Conservation (phyloP, 2,329 filamentous ascomycete genomes). For the Stachybotrys echinatus region DNA sequence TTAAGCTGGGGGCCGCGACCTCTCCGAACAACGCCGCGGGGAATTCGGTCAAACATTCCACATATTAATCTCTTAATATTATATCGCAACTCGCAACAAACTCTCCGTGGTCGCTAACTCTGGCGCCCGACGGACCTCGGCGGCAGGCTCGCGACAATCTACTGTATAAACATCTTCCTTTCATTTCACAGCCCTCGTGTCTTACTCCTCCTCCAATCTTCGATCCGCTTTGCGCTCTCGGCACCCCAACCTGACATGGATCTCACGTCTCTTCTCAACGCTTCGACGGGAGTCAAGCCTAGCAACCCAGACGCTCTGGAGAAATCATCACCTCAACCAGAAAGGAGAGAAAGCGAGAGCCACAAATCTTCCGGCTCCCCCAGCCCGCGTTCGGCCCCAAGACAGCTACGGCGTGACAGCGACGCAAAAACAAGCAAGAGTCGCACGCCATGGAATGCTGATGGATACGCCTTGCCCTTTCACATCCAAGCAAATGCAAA, state of each 20-base stretch:
- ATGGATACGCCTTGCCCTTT: constrained; percentile 41
- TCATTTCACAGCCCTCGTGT: no score
- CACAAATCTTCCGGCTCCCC: constrained; percentile 4
- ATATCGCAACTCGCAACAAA: no score
- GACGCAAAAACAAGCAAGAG: constrained; percentile 14
- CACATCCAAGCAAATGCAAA: constrained; percentile 30
- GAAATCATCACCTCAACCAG: not conserved
- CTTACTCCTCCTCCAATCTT: no score
- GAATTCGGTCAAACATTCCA: no score
- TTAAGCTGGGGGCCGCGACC: not conserved
- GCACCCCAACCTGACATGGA: constrained; percentile 8
- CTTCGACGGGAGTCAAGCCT: constrained; percentile 12
- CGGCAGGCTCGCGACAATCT: no score
- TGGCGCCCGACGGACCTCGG: no score
- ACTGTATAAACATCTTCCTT: no score
- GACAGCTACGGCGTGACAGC: constrained; percentile 3
- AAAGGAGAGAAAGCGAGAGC: constrained; percentile 3
- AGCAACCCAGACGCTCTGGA: not conserved
- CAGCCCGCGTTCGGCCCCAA: not conserved
- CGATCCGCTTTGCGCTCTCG: no score
- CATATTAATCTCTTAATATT: no score
- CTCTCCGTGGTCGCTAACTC: no score
- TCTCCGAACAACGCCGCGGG: not conserved
- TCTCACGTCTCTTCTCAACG: constrained; percentile 15
- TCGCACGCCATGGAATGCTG: constrained; percentile 47